A percentile compares a stretch with the other conserved stretches of the same genome.
Conservation (phyloP, 371 early-diverging fungal species). For the Smittium culicis region DNA sequence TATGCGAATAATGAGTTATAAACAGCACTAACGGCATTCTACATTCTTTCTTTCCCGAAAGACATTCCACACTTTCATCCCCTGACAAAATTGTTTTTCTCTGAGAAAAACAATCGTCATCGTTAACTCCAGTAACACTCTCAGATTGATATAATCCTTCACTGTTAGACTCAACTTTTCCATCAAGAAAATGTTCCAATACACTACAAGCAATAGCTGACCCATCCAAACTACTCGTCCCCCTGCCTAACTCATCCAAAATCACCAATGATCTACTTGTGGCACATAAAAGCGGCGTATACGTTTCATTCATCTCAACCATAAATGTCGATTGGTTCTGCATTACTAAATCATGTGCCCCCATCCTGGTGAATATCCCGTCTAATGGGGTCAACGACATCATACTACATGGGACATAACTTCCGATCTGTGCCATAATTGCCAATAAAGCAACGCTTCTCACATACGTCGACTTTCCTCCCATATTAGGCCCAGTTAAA, state of each 20-base stretch:
- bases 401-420: constrained; percentile 45
- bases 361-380: constrained; percentile 52
- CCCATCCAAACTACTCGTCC: too few species aligned
- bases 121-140: too few species aligned
- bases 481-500: constrained; percentile 80
- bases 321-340: constrained; percentile 77
- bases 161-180: too few species aligned
- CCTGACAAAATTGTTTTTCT: too few species aligned
- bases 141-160: too few species aligned
- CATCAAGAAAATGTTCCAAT: too few species aligned
- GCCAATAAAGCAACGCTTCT: constrained; percentile 58
- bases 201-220: too few species aligned
- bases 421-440: constrained; percentile 76
- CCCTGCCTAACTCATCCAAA: constrained; percentile 94
- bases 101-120: too few species aligned
- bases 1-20: too few species aligned
- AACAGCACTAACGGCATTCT: too few species aligned
- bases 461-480: constrained; percentile 66
- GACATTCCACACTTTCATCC: too few species aligned
- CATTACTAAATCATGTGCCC: constrained; percentile 48
- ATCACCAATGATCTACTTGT: constrained; percentile 63
- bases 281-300: constrained; percentile 49
- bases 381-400: constrained; percentile 50
- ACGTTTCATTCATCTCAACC: constrained; percentile 72
- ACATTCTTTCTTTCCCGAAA: too few species aligned